A percentile compares a stretch with the other conserved stretches of the same genome.
phyloP scores from a whole-genome alignment of 345 rosid genomes.

The Arabidopsis thaliana region TAIR10.1 NC_003074.8:20695001-20695500 shows the following conservation, averaged over 20 bases:
- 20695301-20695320: slow-evolving; percentile 20
- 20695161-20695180: background rate
- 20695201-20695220: background rate
- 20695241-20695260: background rate
- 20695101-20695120: slow-evolving; percentile 26
- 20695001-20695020: background rate
- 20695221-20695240: no score
- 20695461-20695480: background rate
- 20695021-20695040: slow-evolving; percentile 13
- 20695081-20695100: slow-evolving; percentile 5
- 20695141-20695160: background rate
- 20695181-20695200: background rate
- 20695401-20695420: background rate
- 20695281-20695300: background rate
- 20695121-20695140: background rate
- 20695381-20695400: background rate
- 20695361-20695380: slow-evolving; percentile 3
- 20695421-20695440: no score
- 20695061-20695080: background rate
- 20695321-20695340: slow-evolving; percentile 11
- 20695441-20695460: background rate
- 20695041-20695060: slow-evolving; percentile 30
- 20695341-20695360: background rate
- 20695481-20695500: slow-evolving; percentile 34
- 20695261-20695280: background rate